A percentile compares a stretch with the other conserved stretches of the same genome.
phyloP scores from a whole-genome alignment of 768 basidiomycete genomes.

The Scleroderma bovista region DNA sequence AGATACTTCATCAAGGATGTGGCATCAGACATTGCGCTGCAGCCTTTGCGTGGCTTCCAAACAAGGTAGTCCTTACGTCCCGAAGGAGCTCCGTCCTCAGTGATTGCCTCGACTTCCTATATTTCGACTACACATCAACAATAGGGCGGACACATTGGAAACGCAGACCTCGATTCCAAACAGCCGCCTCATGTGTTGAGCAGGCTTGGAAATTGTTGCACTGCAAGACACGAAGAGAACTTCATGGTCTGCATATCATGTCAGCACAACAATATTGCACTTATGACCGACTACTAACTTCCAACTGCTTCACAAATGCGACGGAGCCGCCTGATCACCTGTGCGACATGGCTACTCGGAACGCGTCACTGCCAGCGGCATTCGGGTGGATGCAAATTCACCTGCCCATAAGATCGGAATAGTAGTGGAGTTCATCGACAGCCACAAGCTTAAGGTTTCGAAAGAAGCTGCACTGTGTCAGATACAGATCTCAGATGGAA shows the following conservation, averaged over 20 bases:
- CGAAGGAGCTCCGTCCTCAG: slow-evolving; percentile 77
- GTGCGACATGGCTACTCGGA: slow-evolving; percentile 64
- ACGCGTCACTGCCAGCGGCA: not conserved
- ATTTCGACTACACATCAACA: not conserved
- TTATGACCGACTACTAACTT: slow-evolving; percentile 40
- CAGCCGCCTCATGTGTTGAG: slow-evolving; percentile 68
- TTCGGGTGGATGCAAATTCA: slow-evolving; percentile 18
- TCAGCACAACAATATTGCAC: not conserved
- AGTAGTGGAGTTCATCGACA: slow-evolving; percentile 87
- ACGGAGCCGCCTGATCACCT: slow-evolving; percentile 69
- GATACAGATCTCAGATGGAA: not conserved
- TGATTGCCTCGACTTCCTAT: slow-evolving; percentile 60
- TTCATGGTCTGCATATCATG: slow-evolving; percentile 35
- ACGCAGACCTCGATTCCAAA: slow-evolving; percentile 52
- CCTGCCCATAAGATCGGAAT: slow-evolving; percentile 78
- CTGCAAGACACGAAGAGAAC: slow-evolving; percentile 78
- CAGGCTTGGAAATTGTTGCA: slow-evolving; percentile 78
- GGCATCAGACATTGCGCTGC: slow-evolving; percentile 62
- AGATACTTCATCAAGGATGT: slow-evolving; percentile 68
- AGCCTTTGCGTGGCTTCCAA: slow-evolving; percentile 67
- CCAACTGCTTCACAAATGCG: slow-evolving; percentile 73
- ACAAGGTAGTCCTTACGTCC: slow-evolving; percentile 76
- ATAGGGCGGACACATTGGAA: not conserved
- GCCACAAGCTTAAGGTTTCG: slow-evolving; percentile 71
- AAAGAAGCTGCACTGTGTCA: slow-evolving; percentile 50